These are phyloP conservation scores for Ceratocystis alfenasii DNA, from an alignment of 2,329 filamentous ascomycete genomes.

Conservation along the genomic window DNA sequence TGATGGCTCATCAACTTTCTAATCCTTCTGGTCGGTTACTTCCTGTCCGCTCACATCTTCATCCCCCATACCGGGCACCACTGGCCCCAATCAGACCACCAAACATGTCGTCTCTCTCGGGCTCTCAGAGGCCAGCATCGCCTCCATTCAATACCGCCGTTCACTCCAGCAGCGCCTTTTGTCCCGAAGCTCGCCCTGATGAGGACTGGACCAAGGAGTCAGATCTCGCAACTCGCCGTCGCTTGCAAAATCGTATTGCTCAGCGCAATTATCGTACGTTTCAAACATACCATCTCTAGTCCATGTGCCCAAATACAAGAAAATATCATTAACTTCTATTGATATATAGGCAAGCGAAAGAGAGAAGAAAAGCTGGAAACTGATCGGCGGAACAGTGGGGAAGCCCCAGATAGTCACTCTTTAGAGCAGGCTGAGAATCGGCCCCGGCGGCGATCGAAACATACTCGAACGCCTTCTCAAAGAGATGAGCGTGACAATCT, in stretches of 20 bases:
- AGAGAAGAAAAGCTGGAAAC: conserved; percentile 14
- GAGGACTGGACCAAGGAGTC: conserved; percentile 99
- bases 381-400: conserved; percentile 7
- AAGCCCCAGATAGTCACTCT: neutral
- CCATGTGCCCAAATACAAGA: neutral
- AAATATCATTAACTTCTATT: neutral
- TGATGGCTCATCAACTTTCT: conserved; percentile 3
- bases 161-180: conserved; percentile 80
- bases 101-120: conserved; percentile 4
- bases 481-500: neutral
- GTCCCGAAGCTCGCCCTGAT: conserved; percentile 83
- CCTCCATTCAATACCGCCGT: conserved; percentile 7
- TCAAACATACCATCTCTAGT: conserved; percentile 52
- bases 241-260: conserved; percentile 65
- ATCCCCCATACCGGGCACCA: neutral
- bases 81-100: neutral
- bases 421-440: neutral
- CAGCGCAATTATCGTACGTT: conserved; percentile 64
- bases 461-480: neutral
- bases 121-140: conserved; percentile 6
- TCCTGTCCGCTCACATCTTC: neutral
- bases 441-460: neutral
- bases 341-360: conserved; percentile 16
- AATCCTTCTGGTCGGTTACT: neutral
- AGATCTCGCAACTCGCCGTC: conserved; percentile 78